Conservation (phyloP, 2,329 filamentous ascomycete genomes). For the Eurotiales sp. region DNA sequence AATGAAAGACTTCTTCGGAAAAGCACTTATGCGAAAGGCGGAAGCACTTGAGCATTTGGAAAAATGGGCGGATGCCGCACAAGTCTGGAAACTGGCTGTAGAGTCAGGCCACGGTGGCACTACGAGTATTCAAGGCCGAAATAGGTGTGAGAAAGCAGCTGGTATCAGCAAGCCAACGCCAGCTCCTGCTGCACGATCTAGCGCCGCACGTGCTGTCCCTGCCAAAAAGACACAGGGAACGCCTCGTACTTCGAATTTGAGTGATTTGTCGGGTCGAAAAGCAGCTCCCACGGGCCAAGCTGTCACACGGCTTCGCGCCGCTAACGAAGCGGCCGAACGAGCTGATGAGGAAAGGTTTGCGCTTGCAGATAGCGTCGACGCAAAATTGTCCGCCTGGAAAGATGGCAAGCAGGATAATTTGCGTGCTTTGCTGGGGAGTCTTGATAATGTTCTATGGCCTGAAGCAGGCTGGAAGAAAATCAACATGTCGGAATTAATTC, state of each 20-base stretch:
- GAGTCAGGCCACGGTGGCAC: slow-evolving; percentile 82
- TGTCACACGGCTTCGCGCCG: slow-evolving; percentile 74
- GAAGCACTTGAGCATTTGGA: slow-evolving; percentile 95
- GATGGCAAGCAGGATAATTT: slow-evolving; percentile 91
- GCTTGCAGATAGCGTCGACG: slow-evolving; percentile 80
- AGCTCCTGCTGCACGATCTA: slow-evolving; percentile 46
- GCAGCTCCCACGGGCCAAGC: slow-evolving; percentile 61
- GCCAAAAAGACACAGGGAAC: slow-evolving; percentile 20
- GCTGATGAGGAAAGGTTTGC: slow-evolving; percentile 93
- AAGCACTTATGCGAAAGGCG: slow-evolving; percentile 89
- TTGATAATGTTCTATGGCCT: slow-evolving; percentile 89
- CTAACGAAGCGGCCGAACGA: slow-evolving; percentile 78
- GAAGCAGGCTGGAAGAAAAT: slow-evolving; percentile 95
- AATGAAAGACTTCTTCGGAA: slow-evolving; percentile 91
- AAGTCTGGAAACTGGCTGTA: slow-evolving; percentile 77
- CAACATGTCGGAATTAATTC: slow-evolving; percentile 85
- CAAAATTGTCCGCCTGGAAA: slow-evolving; percentile 73
- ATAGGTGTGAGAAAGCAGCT: slow-evolving; percentile 84
- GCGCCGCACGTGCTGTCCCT: slow-evolving; percentile 41
- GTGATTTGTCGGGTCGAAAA: slow-evolving; percentile 38
- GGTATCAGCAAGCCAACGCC: slow-evolving; percentile 57
- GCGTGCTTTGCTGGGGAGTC: slow-evolving; percentile 76
- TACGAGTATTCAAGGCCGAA: slow-evolving; percentile 77
- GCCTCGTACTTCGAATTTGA: slow-evolving; percentile 24
- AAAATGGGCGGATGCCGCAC: slow-evolving; percentile 79